Evolutionary conservation across 2,329 filamentous ascomycete genomes (phyloP).

Genomic region (Xylaria sp.): DNA sequence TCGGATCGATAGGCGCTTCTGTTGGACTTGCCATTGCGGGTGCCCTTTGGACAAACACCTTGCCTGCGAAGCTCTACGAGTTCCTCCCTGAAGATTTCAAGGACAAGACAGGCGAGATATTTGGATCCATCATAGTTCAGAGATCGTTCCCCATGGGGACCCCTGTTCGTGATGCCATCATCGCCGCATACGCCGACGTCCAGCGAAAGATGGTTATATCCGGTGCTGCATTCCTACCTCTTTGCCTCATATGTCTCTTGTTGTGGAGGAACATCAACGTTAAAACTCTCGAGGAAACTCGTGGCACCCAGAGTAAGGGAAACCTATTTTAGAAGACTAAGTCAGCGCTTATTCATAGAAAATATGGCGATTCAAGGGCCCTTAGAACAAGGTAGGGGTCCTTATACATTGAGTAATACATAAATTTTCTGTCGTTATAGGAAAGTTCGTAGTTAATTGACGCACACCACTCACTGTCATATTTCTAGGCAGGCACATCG

Average conservation of each 20-base stretch:
- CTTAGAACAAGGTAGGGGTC: no score
- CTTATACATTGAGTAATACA: no score
- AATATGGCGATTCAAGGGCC: no score
- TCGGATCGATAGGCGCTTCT: slow-evolving; percentile 9
- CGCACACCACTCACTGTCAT: no score
- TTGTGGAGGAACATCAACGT: slow-evolving; percentile 17
- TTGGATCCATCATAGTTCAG: neutral
- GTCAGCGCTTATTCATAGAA: no score
- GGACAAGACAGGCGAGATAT: neutral
- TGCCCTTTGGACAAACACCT: slow-evolving; percentile 9
- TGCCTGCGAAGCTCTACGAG: slow-evolving; percentile 7
- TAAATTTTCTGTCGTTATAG: no score
- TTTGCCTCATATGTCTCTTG: slow-evolving; percentile 8
- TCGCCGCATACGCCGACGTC: slow-evolving; percentile 5
- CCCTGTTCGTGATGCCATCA: neutral
- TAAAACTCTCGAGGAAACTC: neutral
- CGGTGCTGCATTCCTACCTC: slow-evolving; percentile 1
- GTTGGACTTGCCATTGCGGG: slow-evolving; percentile 1
- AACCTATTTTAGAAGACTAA: slow-evolving; percentile 7
- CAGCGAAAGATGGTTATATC: slow-evolving; percentile 16
- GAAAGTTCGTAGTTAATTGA: no score
- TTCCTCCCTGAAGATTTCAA: slow-evolving; percentile 4
- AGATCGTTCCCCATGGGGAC: neutral
- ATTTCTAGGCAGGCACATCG: no score
- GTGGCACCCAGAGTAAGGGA: neutral